phyloP scores from a whole-genome alignment of 2,329 filamentous ascomycete genomes.

The Tolypocladium capitatum region DNA sequence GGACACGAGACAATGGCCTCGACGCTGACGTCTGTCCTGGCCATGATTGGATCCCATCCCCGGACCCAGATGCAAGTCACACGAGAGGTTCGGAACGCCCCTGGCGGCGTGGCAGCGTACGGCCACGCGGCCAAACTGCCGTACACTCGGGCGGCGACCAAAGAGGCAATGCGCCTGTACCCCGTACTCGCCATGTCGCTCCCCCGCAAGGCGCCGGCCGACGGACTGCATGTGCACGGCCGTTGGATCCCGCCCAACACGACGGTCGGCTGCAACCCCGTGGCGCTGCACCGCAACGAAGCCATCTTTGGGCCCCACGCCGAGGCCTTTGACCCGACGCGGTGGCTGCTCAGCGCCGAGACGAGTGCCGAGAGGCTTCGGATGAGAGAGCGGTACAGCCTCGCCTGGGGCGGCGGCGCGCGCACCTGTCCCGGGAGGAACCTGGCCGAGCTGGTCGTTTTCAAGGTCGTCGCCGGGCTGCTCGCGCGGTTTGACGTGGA shows the following conservation, averaged over 20 bases:
- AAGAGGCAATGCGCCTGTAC: constrained; percentile 35
- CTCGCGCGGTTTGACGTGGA: constrained; percentile 31
- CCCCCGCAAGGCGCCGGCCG: constrained; percentile 28
- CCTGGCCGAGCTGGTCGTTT: constrained; percentile 36
- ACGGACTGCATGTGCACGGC: constrained; percentile 24
- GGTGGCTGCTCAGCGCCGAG: constrained; percentile 33
- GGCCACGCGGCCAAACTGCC: constrained; percentile 11
- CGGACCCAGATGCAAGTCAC: constrained; percentile 18
- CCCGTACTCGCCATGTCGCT: constrained; percentile 40
- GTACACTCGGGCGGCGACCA: constrained; percentile 32
- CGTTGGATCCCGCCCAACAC: constrained; percentile 28
- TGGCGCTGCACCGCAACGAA: constrained; percentile 34
- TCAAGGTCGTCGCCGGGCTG: constrained; percentile 28
- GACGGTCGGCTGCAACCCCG: constrained; percentile 36
- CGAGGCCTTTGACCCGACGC: constrained; percentile 27
- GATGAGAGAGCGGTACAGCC: constrained; percentile 32
- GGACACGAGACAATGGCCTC: constrained; percentile 42
- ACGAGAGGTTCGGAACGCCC: constrained; percentile 16
- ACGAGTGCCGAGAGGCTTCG: constrained; percentile 10
- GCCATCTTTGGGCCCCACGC: constrained; percentile 35
- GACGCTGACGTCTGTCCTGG: constrained; percentile 33
- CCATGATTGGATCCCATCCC: constrained; percentile 29
- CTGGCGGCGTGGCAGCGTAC: constrained; percentile 10
- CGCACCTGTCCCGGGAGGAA: constrained; percentile 37
- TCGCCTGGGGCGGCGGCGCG: constrained; percentile 39